Evolutionary conservation across 305 asterid species (phyloP).

Genomic region (Solanum hybrid): DNA sequence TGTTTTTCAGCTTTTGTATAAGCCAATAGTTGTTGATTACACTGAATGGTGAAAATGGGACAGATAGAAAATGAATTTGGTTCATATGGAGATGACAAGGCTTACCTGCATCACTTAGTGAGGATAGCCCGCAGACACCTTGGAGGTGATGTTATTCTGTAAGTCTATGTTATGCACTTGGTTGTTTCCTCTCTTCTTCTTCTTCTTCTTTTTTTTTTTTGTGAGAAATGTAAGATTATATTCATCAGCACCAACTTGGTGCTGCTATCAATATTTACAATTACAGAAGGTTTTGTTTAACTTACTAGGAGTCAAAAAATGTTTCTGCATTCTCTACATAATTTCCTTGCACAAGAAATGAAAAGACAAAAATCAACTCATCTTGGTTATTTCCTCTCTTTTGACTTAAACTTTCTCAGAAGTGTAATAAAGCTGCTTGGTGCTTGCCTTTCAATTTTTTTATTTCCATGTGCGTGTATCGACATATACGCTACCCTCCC

Average conservation of each 20-base stretch:
- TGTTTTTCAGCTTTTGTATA: conserved; percentile 7
- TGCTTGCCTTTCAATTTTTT: not conserved
- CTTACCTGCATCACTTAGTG: conserved; percentile 78
- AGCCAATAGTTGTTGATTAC: conserved; percentile 12
- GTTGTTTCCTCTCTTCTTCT: not conserved
- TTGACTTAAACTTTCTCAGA: not conserved
- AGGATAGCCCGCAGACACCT: conserved; percentile 64
- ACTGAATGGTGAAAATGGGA: conserved; percentile 21
- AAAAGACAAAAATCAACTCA: not conserved
- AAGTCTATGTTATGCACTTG: conserved; percentile 18
- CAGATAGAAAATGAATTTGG: conserved; percentile 98
- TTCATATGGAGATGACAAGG: conserved; percentile 82
- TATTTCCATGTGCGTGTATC: not conserved
- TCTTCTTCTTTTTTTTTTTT: not conserved
- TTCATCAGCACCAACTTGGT: not conserved
- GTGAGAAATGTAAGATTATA: not conserved
- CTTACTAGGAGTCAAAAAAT: not conserved
- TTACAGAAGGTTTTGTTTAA: not conserved
- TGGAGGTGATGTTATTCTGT: conserved; percentile 68
- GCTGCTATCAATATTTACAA: not conserved
- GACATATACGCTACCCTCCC: not conserved
- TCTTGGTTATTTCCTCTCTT: not conserved
- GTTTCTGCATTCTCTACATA: not conserved
- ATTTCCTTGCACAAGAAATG: not conserved
- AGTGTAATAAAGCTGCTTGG: not conserved